Conservation (phyloP, 768 basidiomycete species). For the Zangia roseola region DNA sequence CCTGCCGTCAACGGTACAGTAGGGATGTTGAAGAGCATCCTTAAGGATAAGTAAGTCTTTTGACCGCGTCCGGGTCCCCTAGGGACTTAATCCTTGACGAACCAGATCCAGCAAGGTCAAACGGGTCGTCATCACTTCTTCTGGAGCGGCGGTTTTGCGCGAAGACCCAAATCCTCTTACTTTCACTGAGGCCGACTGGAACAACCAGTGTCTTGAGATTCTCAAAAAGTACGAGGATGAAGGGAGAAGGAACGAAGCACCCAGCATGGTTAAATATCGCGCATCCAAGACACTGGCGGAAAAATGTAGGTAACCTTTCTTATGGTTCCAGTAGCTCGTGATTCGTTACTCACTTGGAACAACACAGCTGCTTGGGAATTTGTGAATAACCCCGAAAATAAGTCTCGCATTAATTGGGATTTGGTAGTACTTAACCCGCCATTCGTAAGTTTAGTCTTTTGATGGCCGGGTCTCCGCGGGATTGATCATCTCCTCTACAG, state of each 20-base stretch:
- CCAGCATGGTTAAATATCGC: constrained; percentile 42
- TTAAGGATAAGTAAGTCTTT: constrained; percentile 47
- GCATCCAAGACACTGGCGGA: constrained; percentile 70
- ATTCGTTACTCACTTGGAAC: not conserved
- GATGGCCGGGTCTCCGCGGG: not conserved
- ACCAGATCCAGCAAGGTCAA: constrained; percentile 45
- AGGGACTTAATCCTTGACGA: not conserved
- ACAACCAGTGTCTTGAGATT: constrained; percentile 41
- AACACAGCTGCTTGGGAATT: constrained; percentile 49
- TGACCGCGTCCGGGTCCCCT: too few species aligned
- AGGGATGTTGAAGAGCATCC: constrained; percentile 56
- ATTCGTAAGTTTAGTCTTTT: constrained; percentile 23
- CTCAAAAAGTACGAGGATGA: constrained; percentile 45
- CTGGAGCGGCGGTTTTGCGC: constrained; percentile 47
- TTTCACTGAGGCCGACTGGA: constrained; percentile 61
- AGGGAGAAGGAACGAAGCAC: constrained; percentile 42
- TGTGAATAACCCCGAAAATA: constrained; percentile 29
- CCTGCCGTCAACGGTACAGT: constrained; percentile 75
- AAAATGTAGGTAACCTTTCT: constrained; percentile 35
- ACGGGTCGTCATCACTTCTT: constrained; percentile 69
- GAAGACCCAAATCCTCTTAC: constrained; percentile 23
- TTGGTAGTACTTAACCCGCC: constrained; percentile 41
- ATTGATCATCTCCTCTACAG: constrained; percentile 5
- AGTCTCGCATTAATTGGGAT: constrained; percentile 37
- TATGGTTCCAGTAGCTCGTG: not conserved